Evolutionary conservation across 192 early-diverging fungal genomes (phyloP).

Genomic region (Pecoramyces ruminantium): DNA sequence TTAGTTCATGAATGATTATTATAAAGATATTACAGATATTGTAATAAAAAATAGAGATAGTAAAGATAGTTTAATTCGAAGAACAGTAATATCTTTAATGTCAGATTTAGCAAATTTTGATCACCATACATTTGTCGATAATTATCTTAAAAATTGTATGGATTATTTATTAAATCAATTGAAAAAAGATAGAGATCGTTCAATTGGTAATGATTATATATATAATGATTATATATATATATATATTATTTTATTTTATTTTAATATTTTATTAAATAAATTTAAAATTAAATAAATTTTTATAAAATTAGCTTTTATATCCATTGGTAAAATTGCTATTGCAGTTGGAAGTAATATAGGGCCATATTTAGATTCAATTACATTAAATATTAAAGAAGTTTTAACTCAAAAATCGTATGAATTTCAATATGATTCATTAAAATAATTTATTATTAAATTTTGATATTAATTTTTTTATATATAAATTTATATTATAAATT

Average conservation of each 20-base stretch:
- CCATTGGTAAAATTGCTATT: constrained; percentile 72
- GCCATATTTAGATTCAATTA: constrained; percentile 60
- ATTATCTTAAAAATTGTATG: constrained; percentile 56
- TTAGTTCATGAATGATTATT: constrained; percentile 72
- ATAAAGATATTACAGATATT: constrained; percentile 53
- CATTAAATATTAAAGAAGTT: constrained; percentile 56
- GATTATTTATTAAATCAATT: constrained; percentile 49
- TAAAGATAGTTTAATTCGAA: constrained; percentile 57
- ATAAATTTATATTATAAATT: background rate
- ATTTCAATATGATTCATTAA: too few species aligned
- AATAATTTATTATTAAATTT: too few species aligned
- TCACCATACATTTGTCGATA: constrained; percentile 44
- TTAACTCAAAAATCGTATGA: constrained; percentile 49
- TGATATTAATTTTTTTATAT: too few species aligned
- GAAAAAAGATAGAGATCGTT: constrained; percentile 51
- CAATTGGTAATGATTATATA: constrained; percentile 14
- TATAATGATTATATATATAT: background rate
- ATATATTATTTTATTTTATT: too few species aligned
- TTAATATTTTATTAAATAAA: too few species aligned
- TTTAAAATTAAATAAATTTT: too few species aligned
- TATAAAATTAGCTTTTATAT: constrained; percentile 57
- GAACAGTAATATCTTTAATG: constrained; percentile 67
- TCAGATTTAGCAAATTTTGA: constrained; percentile 69
- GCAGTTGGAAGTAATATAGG: constrained; percentile 59
- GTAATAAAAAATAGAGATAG: constrained; percentile 62